Percentiles rank a stretch among this genome's conserved stretches.
Evolutionary conservation across 2,329 filamentous ascomycete species (phyloP).

Genomic region (Calonectria ilicicola): DNA sequence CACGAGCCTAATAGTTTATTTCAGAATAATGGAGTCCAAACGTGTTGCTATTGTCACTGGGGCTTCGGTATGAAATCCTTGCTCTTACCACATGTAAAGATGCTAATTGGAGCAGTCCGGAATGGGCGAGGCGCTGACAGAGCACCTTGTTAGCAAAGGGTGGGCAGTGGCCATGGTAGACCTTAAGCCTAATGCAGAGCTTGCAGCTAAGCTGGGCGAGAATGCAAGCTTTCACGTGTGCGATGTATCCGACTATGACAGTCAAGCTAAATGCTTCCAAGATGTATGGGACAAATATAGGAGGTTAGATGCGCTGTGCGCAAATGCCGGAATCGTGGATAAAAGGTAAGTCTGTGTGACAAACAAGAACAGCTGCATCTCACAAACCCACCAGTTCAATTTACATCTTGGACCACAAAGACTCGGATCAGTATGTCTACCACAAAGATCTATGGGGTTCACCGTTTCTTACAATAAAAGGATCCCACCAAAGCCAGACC

Average conservation of each 20-base stretch:
- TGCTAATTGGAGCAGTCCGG: constrained; percentile 52
- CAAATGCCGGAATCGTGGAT: constrained; percentile 65
- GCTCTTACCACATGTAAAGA: background rate
- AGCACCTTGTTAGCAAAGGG: constrained; percentile 38
- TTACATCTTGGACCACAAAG: constrained; percentile 50
- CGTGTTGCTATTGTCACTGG: constrained; percentile 34
- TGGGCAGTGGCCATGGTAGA: constrained; percentile 54
- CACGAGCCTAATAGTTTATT: background rate
- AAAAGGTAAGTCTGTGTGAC: constrained; percentile 26
- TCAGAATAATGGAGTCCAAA: constrained; percentile 1
- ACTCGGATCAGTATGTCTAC: constrained; percentile 23
- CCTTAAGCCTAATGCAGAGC: constrained; percentile 45
- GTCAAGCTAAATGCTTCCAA: constrained; percentile 56
- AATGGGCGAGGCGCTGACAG: constrained; percentile 57
- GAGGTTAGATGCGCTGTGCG: constrained; percentile 60
- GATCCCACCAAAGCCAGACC: constrained; percentile 58
- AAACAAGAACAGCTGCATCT: background rate
- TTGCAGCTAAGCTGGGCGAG: constrained; percentile 49
- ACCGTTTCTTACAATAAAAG: constrained; percentile 16
- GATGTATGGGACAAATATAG: constrained; percentile 56
- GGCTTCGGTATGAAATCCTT: constrained; percentile 21
- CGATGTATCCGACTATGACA: constrained; percentile 60
- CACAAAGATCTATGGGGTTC: background rate
- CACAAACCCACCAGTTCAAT: constrained; percentile 46
- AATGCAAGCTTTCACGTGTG: constrained; percentile 56